Base-by-base conservation (phyloP, 768 basidiomycete species). In the Sporobolomyces pararoseus region DNA sequence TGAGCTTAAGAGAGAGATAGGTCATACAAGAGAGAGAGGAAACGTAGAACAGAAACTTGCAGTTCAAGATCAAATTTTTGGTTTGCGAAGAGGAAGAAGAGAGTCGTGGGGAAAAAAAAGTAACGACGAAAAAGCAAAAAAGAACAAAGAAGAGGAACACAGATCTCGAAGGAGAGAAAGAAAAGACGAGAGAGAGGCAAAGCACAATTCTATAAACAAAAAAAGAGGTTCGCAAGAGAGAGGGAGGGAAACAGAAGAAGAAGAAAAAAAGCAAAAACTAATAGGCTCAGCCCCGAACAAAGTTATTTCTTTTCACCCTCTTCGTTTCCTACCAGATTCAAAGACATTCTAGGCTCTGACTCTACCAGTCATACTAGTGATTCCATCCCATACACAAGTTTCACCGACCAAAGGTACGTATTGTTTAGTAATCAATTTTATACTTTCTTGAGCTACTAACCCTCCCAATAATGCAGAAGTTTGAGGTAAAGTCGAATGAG, bases 391-490 rank as follows among this genome's bases (percentile, higher is more conserved):
- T 29, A 91, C 83, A 75, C 89, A 90, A 73, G 88, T 88, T 19
- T 91, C 90, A 70, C 88, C 86, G 21, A 59, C 64, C 57, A 95
- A 84, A 12, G 96, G 94, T 19, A 94, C 84, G 78, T 99, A 99
- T 80, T 99, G 96, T 76, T 86, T 87, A 66, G 95, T 99, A 76
- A 95, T 88, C 81, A 98, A 84, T 84, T 99, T 98, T 83, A 98
- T 98, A 9, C 87, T 87, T 78, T 99, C 96, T 75, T 99, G 96
- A 31, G 94, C 92, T 25, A 97, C 88, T 42, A 98, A 79, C 3
- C 96, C 96, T 2, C 96, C 96, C 0, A 97, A 82, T 76, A 98
- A 86, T 2, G 94, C 94, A 0, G 95, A 91, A 2, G 88, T 93
- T 73, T 93, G 98, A 9, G 95, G 95, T 4, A 98, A 81, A 51